Conservation (phyloP, 805 yeast genomes). For the Teunomyces tritomae region DNA sequence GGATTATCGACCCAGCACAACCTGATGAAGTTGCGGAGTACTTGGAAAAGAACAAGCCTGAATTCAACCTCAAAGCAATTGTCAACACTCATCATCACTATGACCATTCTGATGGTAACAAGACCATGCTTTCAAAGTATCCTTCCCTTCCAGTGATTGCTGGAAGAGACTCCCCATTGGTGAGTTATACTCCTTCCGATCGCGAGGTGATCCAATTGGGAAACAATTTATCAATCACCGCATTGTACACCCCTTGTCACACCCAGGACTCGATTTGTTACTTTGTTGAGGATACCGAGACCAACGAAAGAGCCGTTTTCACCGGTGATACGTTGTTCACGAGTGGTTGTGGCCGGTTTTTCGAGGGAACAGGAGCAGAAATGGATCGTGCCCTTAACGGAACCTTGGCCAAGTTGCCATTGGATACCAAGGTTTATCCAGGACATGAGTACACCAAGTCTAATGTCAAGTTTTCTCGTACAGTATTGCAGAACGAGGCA, state of each 20-base stretch:
- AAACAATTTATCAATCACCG: constrained; percentile 59
- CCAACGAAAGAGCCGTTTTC: constrained; percentile 72
- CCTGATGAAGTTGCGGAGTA: constrained; percentile 58
- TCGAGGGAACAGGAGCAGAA: constrained; percentile 82
- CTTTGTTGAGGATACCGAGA: constrained; percentile 60
- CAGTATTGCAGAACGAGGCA: constrained; percentile 55
- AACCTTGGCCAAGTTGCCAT: constrained; percentile 59
- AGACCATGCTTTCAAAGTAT: constrained; percentile 36
- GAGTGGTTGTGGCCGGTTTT: constrained; percentile 95
- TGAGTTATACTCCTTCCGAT: constrained; percentile 68
- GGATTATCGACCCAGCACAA: constrained; percentile 92
- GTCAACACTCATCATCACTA: constrained; percentile 96
- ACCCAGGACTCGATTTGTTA: constrained; percentile 96
- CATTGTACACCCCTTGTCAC: constrained; percentile 96
- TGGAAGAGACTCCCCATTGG: constrained; percentile 77
- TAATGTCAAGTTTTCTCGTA: constrained; percentile 74
- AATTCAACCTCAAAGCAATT: constrained; percentile 62
- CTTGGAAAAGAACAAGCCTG: constrained; percentile 40
- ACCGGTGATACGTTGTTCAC: constrained; percentile 95
- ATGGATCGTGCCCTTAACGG: constrained; percentile 72
- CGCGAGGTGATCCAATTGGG: constrained; percentile 64
- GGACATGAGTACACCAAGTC: constrained; percentile 95
- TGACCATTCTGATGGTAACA: constrained; percentile 92
- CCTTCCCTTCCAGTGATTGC: constrained; percentile 68
- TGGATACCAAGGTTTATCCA: constrained; percentile 74